Conservation (phyloP, 1,284 basidiomycete genomes). For the Fomitopsis pinicola region DNA sequence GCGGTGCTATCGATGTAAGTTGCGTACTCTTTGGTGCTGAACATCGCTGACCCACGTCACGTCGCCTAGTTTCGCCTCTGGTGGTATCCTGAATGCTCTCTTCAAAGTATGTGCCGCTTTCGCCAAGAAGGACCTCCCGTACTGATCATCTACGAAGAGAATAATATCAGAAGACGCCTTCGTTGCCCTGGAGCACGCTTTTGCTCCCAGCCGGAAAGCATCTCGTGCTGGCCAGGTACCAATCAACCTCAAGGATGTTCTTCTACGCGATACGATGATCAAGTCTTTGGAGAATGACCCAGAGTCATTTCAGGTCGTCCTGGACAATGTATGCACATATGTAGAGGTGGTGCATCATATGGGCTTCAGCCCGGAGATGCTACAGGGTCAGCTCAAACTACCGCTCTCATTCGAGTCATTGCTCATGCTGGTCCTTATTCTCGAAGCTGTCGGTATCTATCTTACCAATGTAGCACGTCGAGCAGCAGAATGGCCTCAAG, state of each 20-base stretch:
- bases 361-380: slow-evolving; percentile 42
- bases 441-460: slow-evolving; percentile 50
- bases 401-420: not conserved
- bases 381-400: slow-evolving; percentile 43
- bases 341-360: slow-evolving; percentile 51
- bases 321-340: slow-evolving; percentile 53
- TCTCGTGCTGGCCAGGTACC: slow-evolving; percentile 23
- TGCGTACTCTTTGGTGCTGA: not conserved
- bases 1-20: slow-evolving; percentile 46
- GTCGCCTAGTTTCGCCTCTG: slow-evolving; percentile 41
- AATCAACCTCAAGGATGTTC: slow-evolving; percentile 41
- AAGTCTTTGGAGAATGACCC: slow-evolving; percentile 47
- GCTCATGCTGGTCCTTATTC: not conserved
- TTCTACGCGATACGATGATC: slow-evolving; percentile 52
- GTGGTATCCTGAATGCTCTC: slow-evolving; percentile 51
- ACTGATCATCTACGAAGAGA: slow-evolving; percentile 31
- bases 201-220: slow-evolving; percentile 34
- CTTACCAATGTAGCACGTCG: slow-evolving; percentile 50
- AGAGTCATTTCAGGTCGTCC: slow-evolving; percentile 40
- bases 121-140: not conserved
- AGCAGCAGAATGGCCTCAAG: slow-evolving; percentile 45
- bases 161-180: slow-evolving; percentile 48
- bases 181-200: slow-evolving; percentile 44
- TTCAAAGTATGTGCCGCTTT: slow-evolving; percentile 43
- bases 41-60: not conserved